Evolutionary conservation across 2,329 filamentous ascomycete genomes (phyloP).

Genomic region (Xylariaceae sp.): DNA sequence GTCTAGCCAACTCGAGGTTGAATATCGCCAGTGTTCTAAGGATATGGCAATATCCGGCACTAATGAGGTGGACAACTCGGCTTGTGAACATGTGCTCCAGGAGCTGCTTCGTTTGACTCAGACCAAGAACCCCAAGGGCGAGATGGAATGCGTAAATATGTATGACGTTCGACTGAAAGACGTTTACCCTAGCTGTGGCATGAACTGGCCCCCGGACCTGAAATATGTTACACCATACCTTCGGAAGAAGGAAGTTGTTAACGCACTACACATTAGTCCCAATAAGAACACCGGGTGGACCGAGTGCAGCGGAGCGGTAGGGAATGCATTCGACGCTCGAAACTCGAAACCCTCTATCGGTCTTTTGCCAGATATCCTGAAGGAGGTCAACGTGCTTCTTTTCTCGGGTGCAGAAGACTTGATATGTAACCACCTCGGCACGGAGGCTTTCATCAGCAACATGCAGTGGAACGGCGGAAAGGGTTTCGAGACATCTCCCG

Average conservation of each 20-base stretch:
- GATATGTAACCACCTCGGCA: slow-evolving; percentile 96
- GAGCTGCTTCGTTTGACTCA: slow-evolving; percentile 70
- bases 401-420: slow-evolving; percentile 94
- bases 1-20: slow-evolving; percentile 67
- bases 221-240: slow-evolving; percentile 78
- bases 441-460: slow-evolving; percentile 85
- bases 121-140: slow-evolving; percentile 50
- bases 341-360: slow-evolving; percentile 74
- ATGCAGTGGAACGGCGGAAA: slow-evolving; percentile 90
- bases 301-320: slow-evolving; percentile 84
- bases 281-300: slow-evolving; percentile 87
- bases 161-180: slow-evolving; percentile 92
- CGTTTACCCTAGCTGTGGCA: slow-evolving; percentile 80
- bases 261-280: slow-evolving; percentile 79
- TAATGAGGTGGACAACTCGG: slow-evolving; percentile 66
- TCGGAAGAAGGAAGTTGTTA: slow-evolving; percentile 74
- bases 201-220: slow-evolving; percentile 97
- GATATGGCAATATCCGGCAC: slow-evolving; percentile 54
- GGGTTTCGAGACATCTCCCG: slow-evolving; percentile 85
- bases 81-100: slow-evolving; percentile 78
- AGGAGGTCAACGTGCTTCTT: slow-evolving; percentile 76
- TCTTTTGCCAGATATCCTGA: slow-evolving; percentile 76
- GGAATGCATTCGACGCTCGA: slow-evolving; percentile 67
- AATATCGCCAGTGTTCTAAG: slow-evolving; percentile 70
- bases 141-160: slow-evolving; percentile 81